Evolutionary conservation across 108 stramenopile genomes (phyloP).

Genomic region (Skeletonema costatum): DNA sequence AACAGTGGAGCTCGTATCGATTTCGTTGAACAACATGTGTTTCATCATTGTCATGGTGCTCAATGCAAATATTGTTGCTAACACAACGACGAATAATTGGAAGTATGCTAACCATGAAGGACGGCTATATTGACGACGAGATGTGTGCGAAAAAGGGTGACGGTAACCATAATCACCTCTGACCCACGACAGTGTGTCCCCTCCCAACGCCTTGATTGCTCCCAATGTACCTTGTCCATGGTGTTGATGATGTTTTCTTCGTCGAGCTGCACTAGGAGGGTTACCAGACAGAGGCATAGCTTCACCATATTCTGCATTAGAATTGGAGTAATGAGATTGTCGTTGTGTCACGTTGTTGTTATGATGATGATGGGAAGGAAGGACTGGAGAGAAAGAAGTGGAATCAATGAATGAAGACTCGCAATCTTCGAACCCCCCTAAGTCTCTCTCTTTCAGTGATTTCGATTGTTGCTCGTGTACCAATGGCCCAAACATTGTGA

Average conservation of each 20-base stretch:
- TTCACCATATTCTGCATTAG: neutral
- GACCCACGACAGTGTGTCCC: neutral
- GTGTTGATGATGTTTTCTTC: neutral
- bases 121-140: neutral
- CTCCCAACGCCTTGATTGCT: neutral
- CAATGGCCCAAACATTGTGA: neutral
- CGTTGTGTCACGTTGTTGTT: no score
- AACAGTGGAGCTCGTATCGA: neutral
- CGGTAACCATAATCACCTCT: neutral
- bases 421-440: neutral
- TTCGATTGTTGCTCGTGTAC: neutral
- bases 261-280: neutral
- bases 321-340: neutral
- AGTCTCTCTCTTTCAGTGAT: neutral
- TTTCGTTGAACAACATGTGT: neutral
- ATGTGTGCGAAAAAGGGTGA: neutral
- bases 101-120: slow-evolving; percentile 16
- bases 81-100: slow-evolving; percentile 10
- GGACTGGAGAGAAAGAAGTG: slow-evolving; percentile 9
- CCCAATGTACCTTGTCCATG: neutral
- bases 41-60: slow-evolving; percentile 19
- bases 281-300: slow-evolving; percentile 2
- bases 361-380: neutral
- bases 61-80: slow-evolving; percentile 18
- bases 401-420: neutral